Evolutionary conservation across 2,329 filamentous ascomycete species (phyloP).

Genomic region (Fusarium vanettenii): DNA sequence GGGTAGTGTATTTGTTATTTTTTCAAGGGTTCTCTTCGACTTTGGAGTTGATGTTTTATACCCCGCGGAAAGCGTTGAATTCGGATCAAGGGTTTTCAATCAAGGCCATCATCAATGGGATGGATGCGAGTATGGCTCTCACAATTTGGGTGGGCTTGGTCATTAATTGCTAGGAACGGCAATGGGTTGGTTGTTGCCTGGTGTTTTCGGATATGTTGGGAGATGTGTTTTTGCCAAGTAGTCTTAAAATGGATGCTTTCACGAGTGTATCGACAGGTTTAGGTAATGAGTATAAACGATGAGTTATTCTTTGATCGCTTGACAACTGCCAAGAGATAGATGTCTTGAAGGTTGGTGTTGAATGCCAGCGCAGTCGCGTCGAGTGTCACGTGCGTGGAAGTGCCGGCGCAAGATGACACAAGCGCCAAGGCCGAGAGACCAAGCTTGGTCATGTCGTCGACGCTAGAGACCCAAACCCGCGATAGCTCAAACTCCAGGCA

Average conservation of each 20-base stretch:
- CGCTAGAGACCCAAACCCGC: conserved; percentile 29
- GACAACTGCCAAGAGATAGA: not conserved
- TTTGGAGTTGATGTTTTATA: conserved; percentile 46
- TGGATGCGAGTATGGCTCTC: not conserved
- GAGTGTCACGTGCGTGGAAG: conserved; percentile 46
- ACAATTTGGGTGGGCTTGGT: conserved; percentile 13
- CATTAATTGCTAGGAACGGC: conserved; percentile 19
- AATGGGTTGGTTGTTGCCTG: conserved; percentile 26
- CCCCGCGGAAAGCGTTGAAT: conserved; percentile 45
- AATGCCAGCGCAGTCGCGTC: not conserved
- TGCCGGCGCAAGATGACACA: conserved; percentile 47
- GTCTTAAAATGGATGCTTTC: not conserved
- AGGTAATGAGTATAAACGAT: not conserved
- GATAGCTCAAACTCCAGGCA: conserved; percentile 36
- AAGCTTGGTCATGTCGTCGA: conserved; percentile 42
- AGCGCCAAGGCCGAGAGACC: conserved; percentile 39
- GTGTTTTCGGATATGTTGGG: conserved; percentile 30
- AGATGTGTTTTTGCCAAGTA: conserved; percentile 20
- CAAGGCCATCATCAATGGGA: conserved; percentile 1
- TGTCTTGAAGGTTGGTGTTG: not conserved
- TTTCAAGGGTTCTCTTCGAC: conserved; percentile 18
- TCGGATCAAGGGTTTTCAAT: conserved; percentile 33
- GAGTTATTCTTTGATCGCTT: not conserved
- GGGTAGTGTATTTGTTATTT: conserved; percentile 19
- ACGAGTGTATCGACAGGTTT: not conserved